A percentile compares a stretch with the other conserved stretches of the same genome.
These are phyloP conservation scores for Ormosia emarginata DNA, from an alignment of 306 rosid genomes.

Conservation along the genomic window DNA sequence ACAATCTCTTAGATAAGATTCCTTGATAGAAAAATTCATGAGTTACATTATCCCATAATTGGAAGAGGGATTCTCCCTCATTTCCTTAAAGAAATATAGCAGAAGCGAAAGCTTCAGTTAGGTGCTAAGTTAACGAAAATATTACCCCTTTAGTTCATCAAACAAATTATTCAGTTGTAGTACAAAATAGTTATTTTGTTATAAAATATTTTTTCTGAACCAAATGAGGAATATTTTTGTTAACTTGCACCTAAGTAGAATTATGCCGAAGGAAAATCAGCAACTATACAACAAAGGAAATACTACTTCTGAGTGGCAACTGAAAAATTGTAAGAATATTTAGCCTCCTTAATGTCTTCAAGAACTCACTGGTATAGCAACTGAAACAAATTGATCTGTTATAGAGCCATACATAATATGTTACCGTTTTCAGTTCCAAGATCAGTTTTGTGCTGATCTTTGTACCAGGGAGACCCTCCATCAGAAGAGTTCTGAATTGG, in stretches of 20 bases:
- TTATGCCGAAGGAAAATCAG: conserved; percentile 21
- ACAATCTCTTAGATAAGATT: conserved; percentile 8
- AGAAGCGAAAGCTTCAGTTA: conserved; percentile 12
- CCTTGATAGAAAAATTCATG: conserved; percentile 16
- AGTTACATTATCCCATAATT: conserved; percentile 32
- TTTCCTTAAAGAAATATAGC: neutral
- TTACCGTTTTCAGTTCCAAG: conserved; percentile 43
- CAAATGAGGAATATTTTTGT: conserved; percentile 39
- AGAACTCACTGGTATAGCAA: conserved; percentile 47
- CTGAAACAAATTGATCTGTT: neutral
- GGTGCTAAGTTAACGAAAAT: conserved; percentile 49
- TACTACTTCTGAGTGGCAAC: conserved; percentile 26
- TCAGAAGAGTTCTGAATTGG: conserved; percentile 67
- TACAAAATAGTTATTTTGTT: neutral
- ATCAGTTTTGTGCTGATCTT: conserved; percentile 48
- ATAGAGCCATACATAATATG: conserved; percentile 55
- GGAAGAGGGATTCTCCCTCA: conserved; percentile 49
- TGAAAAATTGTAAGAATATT: conserved; percentile 34
- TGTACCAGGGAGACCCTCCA: conserved; percentile 72
- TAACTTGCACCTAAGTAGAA: conserved; percentile 47
- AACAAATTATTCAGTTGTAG: conserved; percentile 16
- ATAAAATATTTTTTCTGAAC: conserved; percentile 4
- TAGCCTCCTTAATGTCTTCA: conserved; percentile 63
- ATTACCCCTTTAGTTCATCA: conserved; percentile 38
- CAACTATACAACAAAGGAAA: conserved; percentile 42